Conservation (phyloP, 2,329 filamentous ascomycete species). For the Chalaropsis thielavioides region DNA sequence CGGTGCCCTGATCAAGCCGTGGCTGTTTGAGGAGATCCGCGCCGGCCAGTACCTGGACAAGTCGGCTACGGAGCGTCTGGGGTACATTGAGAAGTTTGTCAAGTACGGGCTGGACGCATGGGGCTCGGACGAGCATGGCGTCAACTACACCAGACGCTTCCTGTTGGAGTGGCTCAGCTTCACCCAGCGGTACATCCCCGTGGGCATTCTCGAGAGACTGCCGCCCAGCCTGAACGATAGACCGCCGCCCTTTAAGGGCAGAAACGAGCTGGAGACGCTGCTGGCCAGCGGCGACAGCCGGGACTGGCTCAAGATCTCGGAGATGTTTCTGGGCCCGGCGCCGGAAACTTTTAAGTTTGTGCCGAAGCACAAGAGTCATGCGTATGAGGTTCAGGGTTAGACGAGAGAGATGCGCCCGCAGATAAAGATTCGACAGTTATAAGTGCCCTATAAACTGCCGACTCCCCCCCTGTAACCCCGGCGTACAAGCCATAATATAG, state of each 20-base stretch:
- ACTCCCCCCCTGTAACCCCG: too few relatives aligned
- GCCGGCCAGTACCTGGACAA: slow-evolving; percentile 92
- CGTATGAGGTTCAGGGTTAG: slow-evolving; percentile 59
- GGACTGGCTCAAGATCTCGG: slow-evolving; percentile 98
- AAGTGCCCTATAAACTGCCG: too few relatives aligned
- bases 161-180: slow-evolving; percentile 94
- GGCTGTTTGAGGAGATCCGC: slow-evolving; percentile 95
- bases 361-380: slow-evolving; percentile 94
- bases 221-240: slow-evolving; percentile 82
- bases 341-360: slow-evolving; percentile 86
- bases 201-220: slow-evolving; percentile 76
- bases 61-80: slow-evolving; percentile 68
- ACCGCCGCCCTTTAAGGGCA: slow-evolving; percentile 66
- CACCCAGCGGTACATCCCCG: slow-evolving; percentile 75
- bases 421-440: too few relatives aligned
- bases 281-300: slow-evolving; percentile 81
- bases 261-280: slow-evolving; percentile 87
- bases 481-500: not conserved
- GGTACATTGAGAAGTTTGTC: slow-evolving; percentile 76
- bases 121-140: slow-evolving; percentile 88
- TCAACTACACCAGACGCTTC: slow-evolving; percentile 83
- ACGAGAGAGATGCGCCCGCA: too few relatives aligned
- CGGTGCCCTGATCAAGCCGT: slow-evolving; percentile 91
- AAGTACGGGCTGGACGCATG: slow-evolving; percentile 85
- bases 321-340: slow-evolving; percentile 92